These are phyloP conservation scores for Talaromyces sp. DNA, from an alignment of 2,329 filamentous ascomycete species.

Conservation along the genomic window DNA sequence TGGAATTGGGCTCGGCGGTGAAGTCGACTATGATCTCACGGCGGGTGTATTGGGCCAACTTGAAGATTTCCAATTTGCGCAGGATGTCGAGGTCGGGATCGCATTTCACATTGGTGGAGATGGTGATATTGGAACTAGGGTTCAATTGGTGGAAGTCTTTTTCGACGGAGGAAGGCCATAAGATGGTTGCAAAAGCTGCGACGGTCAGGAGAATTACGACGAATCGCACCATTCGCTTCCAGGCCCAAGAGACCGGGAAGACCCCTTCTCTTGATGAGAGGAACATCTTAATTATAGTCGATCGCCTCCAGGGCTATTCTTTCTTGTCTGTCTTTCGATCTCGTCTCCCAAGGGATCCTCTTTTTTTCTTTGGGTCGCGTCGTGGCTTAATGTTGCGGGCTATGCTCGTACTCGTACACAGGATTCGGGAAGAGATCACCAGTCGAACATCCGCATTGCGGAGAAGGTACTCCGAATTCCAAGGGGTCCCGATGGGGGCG, in stretches of 20 bases:
- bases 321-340: neutral
- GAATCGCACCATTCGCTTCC: slow-evolving; percentile 36
- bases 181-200: slow-evolving; percentile 26
- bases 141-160: slow-evolving; percentile 9
- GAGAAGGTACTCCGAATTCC: slow-evolving; percentile 8
- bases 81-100: slow-evolving; percentile 31
- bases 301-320: neutral
- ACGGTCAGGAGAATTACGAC: slow-evolving; percentile 29
- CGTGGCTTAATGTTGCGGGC: neutral
- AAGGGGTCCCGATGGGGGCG: slow-evolving; percentile 3
- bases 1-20: slow-evolving; percentile 24
- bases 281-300: slow-evolving; percentile 23
- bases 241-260: slow-evolving; percentile 32
- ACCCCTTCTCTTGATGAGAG: slow-evolving; percentile 28
- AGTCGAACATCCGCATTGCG: slow-evolving; percentile 24
- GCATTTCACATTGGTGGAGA: slow-evolving; percentile 31
- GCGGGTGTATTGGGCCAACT: slow-evolving; percentile 34
- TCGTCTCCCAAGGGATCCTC: too few species aligned
- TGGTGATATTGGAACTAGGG: slow-evolving; percentile 33
- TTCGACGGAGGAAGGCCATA: slow-evolving; percentile 30
- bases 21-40: slow-evolving; percentile 33
- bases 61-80: slow-evolving; percentile 26
- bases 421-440: slow-evolving; percentile 5
- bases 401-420: slow-evolving; percentile 4
- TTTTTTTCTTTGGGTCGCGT: neutral